Evolutionary conservation across 306 rosid species (phyloP).

Genomic region (Macrotyloma uniflorum): DNA sequence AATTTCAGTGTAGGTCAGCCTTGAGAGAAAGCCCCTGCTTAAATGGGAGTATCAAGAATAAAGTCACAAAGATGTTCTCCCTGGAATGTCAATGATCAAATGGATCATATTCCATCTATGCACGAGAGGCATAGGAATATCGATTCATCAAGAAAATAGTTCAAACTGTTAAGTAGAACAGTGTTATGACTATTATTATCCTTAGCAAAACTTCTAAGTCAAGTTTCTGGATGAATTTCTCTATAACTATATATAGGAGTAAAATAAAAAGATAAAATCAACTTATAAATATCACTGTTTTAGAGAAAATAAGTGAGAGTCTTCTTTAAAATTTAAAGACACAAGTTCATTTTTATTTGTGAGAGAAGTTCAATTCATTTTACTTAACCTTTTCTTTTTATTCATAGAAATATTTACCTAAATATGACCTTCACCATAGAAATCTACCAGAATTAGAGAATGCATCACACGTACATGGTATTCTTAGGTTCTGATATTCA

Average conservation of each 20-base stretch:
- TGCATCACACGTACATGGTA: no score
- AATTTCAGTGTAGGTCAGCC: constrained; percentile 54
- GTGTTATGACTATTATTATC: neutral
- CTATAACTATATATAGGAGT: neutral
- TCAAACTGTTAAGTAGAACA: neutral
- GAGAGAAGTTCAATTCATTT: neutral
- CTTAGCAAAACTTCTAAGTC: neutral
- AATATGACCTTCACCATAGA: neutral
- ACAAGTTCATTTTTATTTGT: neutral
- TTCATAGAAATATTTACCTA: neutral
- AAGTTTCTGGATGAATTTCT: neutral
- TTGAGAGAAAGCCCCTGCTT: constrained; percentile 49
- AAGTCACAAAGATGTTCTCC: constrained; percentile 49
- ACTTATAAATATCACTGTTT: neutral
- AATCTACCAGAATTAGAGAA: no score
- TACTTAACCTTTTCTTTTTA: no score
- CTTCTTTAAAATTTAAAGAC: neutral
- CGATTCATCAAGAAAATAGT: constrained; percentile 10
- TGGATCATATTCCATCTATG: constrained; percentile 46
- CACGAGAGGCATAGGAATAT: neutral
- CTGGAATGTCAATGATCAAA: constrained; percentile 55
- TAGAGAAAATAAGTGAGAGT: neutral
- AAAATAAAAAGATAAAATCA: neutral
- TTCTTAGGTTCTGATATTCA: no score
- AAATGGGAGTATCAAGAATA: constrained; percentile 54